Conservation (phyloP, 1,139 yeast genomes). For the Nakaseomyces sp. region DNA sequence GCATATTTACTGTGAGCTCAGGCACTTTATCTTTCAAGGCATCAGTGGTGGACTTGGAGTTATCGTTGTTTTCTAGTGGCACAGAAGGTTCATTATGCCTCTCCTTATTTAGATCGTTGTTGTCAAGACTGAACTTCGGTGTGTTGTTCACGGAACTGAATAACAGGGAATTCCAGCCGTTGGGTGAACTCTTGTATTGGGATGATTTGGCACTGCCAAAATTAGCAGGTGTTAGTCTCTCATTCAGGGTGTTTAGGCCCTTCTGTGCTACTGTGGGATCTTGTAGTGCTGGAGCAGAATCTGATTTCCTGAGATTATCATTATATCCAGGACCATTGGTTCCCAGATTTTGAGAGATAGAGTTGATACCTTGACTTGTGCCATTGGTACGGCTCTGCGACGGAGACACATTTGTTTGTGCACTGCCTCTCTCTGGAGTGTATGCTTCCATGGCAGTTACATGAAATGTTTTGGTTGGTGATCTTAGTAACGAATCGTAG, state of each 20-base stretch:
- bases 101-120: neutral
- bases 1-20: constrained; percentile 1
- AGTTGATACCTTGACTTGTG: constrained; percentile 3
- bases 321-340: neutral
- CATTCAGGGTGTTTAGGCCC: constrained; percentile 7
- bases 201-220: constrained; percentile 11
- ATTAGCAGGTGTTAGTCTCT: constrained; percentile 3
- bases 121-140: constrained; percentile 20
- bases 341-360: constrained; percentile 7
- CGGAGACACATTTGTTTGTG: constrained; percentile 29
- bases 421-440: constrained; percentile 70
- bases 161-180: constrained; percentile 71
- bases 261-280: constrained; percentile 12
- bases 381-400: constrained; percentile 7
- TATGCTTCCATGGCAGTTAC: constrained; percentile 67
- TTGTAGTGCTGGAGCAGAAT: neutral
- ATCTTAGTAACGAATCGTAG: constrained; percentile 23
- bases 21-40: neutral
- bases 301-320: neutral
- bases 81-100: constrained; percentile 5
- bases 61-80: constrained; percentile 7
- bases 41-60: neutral
- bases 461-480: constrained; percentile 41
- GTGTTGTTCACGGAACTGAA: constrained; percentile 46
- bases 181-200: constrained; percentile 42